phyloP scores from a whole-genome alignment of 345 rosid genomes.

The Hypericum perforatum region DNA sequence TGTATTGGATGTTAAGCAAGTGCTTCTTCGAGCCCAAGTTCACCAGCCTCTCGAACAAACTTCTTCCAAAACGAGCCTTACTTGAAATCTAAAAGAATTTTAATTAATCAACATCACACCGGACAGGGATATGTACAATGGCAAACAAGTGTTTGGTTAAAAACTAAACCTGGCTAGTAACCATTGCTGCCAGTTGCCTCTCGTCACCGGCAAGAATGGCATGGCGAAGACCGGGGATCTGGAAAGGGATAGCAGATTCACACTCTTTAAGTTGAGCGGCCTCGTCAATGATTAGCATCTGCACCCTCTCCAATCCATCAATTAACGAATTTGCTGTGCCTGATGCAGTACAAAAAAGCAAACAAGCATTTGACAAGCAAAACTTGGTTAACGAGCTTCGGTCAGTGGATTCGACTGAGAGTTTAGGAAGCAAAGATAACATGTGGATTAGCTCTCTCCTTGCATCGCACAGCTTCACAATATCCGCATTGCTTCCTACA shows the following conservation, averaged over 20 bases:
- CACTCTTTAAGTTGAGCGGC: constrained; percentile 58
- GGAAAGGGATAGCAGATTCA: constrained; percentile 44
- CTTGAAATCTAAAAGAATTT: constrained; percentile 21
- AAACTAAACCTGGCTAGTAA: constrained; percentile 33
- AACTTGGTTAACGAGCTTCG: background rate
- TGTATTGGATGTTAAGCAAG: constrained; percentile 45
- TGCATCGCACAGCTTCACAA: background rate
- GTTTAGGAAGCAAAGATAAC: too few relatives aligned
- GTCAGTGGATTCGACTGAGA: too few relatives aligned
- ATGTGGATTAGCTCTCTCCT: background rate
- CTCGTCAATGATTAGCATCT: constrained; percentile 45
- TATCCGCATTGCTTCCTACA: too few relatives aligned
- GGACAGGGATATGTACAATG: background rate
- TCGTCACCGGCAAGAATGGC: constrained; percentile 44
- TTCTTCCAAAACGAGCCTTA: too few relatives aligned
- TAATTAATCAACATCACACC: background rate
- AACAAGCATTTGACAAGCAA: too few relatives aligned
- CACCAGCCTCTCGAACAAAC: too few relatives aligned
- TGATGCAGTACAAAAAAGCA: constrained; percentile 32
- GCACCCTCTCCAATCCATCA: constrained; percentile 16
- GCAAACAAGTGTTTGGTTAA: background rate
- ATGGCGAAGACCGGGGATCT: constrained; percentile 29
- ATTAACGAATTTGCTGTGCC: constrained; percentile 25
- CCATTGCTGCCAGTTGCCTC: constrained; percentile 39
- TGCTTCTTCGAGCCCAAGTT: too few relatives aligned